These are phyloP conservation scores for Hymenoscyphus fraxineus DNA, from an alignment of 2,329 filamentous ascomycete genomes.

Conservation along the genomic window DNA sequence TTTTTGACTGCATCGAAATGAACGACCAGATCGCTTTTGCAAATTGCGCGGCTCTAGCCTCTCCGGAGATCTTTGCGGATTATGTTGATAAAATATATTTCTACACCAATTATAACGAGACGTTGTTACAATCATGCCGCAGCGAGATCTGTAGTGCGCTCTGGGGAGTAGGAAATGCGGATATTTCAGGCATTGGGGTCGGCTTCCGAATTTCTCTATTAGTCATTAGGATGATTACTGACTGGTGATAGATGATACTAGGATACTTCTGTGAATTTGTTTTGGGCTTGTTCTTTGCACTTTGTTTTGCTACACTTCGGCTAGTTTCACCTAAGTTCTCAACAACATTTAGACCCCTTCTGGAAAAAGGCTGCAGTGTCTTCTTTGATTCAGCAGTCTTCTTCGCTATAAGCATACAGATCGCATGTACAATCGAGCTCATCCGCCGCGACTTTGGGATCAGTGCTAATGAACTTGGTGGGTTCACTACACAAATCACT, in stretches of 20 bases:
- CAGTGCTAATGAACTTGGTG: conserved; percentile 13
- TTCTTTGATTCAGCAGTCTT: conserved; percentile 15
- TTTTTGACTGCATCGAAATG: conserved; percentile 1
- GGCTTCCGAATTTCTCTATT: not conserved
- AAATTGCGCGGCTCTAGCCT: conserved; percentile 9
- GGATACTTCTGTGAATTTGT: conserved; percentile 14
- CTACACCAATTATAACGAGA: conserved; percentile 10
- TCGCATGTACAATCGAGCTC: conserved; percentile 14
- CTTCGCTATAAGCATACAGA: conserved; percentile 16
- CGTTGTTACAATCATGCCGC: conserved; percentile 10
- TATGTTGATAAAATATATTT: conserved; percentile 15
- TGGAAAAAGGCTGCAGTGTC: conserved; percentile 1
- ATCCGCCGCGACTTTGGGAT: conserved; percentile 17
- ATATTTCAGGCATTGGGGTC: conserved; percentile 19
- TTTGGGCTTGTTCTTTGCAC: conserved; percentile 10
- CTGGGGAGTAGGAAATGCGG: conserved; percentile 18
- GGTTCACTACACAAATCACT: conserved; percentile 19
- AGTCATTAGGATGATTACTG: not conserved
- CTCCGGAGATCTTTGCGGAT: conserved; percentile 7
- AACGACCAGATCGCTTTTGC: not conserved
- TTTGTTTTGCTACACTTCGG: not conserved
- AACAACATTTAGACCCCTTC: not conserved
- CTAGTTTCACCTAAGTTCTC: not conserved
- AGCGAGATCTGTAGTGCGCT: conserved; percentile 17
- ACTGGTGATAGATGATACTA: conserved; percentile 14